phyloP scores from a whole-genome alignment of 805 yeast genomes.

The Candida ascalaphidarum region DNA sequence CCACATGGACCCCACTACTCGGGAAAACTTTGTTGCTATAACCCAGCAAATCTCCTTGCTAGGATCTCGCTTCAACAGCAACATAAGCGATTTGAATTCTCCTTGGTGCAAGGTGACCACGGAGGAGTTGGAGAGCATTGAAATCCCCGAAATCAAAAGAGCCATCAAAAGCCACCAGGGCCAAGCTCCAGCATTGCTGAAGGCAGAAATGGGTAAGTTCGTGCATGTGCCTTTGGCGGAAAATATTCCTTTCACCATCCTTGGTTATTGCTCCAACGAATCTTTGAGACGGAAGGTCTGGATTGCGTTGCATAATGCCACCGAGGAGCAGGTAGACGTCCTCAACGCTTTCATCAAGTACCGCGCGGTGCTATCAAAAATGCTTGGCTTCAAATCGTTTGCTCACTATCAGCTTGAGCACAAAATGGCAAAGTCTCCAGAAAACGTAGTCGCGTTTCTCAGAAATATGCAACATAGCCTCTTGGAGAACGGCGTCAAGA shows the following conservation, averaged over 20 bases:
- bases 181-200: slow-evolving; percentile 7
- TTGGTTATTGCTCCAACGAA: slow-evolving; percentile 50
- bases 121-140: slow-evolving; percentile 20
- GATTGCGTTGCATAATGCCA: slow-evolving; percentile 63
- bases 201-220: slow-evolving; percentile 1
- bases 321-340: slow-evolving; percentile 50
- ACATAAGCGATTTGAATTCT: slow-evolving; percentile 27
- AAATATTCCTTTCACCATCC: slow-evolving; percentile 52
- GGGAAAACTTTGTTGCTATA: slow-evolving; percentile 63
- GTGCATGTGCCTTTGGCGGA: slow-evolving; percentile 47
- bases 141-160: slow-evolving; percentile 10
- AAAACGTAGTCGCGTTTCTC: slow-evolving; percentile 65
- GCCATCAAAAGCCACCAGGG: slow-evolving; percentile 20
- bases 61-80: slow-evolving; percentile 69
- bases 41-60: slow-evolving; percentile 74
- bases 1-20: slow-evolving; percentile 57
- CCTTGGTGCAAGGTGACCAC: slow-evolving; percentile 28
- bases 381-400: slow-evolving; percentile 63
- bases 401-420: slow-evolving; percentile 78
- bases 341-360: slow-evolving; percentile 53
- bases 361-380: slow-evolving; percentile 61
- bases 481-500: slow-evolving; percentile 39
- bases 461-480: slow-evolving; percentile 44
- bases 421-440: slow-evolving; percentile 82
- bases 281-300: slow-evolving; percentile 60